Evolutionary conservation across 1,139 yeast genomes (phyloP).

Genomic region (Hemisphaericaspora xylofermentans): DNA sequence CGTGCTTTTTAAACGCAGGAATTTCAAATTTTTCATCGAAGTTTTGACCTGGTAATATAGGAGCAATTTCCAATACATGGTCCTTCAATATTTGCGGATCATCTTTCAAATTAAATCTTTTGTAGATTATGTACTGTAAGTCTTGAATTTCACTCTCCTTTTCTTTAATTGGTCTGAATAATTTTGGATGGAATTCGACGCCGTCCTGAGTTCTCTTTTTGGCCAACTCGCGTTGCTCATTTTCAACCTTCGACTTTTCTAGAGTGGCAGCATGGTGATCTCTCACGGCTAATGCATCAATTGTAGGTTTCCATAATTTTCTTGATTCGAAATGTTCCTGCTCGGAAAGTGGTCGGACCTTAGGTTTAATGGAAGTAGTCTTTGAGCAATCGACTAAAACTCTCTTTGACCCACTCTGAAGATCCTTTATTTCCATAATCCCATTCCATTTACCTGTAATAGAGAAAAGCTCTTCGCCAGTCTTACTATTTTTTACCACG

Average conservation of each 20-base stretch:
- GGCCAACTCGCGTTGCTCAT: slow-evolving; percentile 72
- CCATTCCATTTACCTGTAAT: slow-evolving; percentile 94
- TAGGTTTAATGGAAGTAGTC: slow-evolving; percentile 56
- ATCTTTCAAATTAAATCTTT: slow-evolving; percentile 42
- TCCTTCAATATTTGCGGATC: slow-evolving; percentile 52
- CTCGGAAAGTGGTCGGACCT: slow-evolving; percentile 72
- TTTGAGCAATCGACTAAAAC: slow-evolving; percentile 65
- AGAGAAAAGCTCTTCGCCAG: slow-evolving; percentile 59
- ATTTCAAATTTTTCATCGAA: slow-evolving; percentile 62
- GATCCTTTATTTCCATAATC: slow-evolving; percentile 65
- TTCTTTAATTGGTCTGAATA: slow-evolving; percentile 50
- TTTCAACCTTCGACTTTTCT: slow-evolving; percentile 84
- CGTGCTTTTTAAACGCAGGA: slow-evolving; percentile 60
- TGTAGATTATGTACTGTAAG: slow-evolving; percentile 65
- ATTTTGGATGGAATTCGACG: slow-evolving; percentile 73
- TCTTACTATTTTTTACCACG: slow-evolving; percentile 49
- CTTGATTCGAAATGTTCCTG: slow-evolving; percentile 84
- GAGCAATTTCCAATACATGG: slow-evolving; percentile 62
- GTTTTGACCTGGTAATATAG: slow-evolving; percentile 74
- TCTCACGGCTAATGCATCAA: slow-evolving; percentile 70
- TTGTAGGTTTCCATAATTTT: slow-evolving; percentile 77
- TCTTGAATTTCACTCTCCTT: slow-evolving; percentile 11
- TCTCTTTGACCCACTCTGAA: slow-evolving; percentile 45
- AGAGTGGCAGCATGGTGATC: slow-evolving; percentile 83
- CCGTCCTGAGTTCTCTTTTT: slow-evolving; percentile 77